Evolutionary conservation across 441 rosid genomes (phyloP).

Genomic region (Dalechampia spathulata): DNA sequence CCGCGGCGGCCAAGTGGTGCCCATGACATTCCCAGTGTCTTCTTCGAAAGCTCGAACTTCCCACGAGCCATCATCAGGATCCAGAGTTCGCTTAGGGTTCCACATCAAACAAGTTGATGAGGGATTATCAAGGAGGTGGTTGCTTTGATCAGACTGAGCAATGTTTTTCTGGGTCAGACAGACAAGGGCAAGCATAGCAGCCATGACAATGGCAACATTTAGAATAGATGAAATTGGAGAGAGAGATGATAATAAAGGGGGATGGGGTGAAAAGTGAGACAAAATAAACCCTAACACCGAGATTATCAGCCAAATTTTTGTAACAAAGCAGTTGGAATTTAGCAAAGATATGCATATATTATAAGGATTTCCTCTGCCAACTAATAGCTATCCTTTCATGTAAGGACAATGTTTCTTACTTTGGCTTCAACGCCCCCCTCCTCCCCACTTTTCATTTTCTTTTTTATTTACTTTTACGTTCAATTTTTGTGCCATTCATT

Average conservation of each 20-base stretch:
- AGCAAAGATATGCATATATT: slow-evolving; percentile 14
- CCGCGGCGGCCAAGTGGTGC: slow-evolving; percentile 95
- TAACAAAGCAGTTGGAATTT: slow-evolving; percentile 28
- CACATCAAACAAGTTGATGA: slow-evolving; percentile 43
- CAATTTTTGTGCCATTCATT: too few relatives aligned
- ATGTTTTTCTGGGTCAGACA: slow-evolving; percentile 22
- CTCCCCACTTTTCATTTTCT: too few relatives aligned
- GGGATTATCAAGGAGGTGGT: too few relatives aligned
- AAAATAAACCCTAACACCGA: slow-evolving; percentile 30
- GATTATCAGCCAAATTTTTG: slow-evolving; percentile 24
- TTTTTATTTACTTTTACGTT: too few relatives aligned
- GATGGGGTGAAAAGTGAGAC: slow-evolving; percentile 17
- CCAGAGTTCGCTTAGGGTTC: slow-evolving; percentile 46
- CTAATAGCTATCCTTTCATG: slow-evolving; percentile 10
- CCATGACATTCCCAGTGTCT: slow-evolving; percentile 61
- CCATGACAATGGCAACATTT: slow-evolving; percentile 30
- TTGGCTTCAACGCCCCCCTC: slow-evolving; percentile 40
- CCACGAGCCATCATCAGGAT: slow-evolving; percentile 89
- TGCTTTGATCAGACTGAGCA: slow-evolving; percentile 26
- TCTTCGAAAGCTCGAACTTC: slow-evolving; percentile 86
- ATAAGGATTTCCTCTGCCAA: slow-evolving; percentile 15
- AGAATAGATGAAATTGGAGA: slow-evolving; percentile 21
- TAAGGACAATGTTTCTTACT: slow-evolving; percentile 23
- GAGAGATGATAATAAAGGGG: slow-evolving; percentile 26
- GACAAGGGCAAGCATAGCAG: slow-evolving; percentile 40